phyloP scores from a whole-genome alignment of 2,329 filamentous ascomycete species.

The Fusarium tanahbumbuense region DNA sequence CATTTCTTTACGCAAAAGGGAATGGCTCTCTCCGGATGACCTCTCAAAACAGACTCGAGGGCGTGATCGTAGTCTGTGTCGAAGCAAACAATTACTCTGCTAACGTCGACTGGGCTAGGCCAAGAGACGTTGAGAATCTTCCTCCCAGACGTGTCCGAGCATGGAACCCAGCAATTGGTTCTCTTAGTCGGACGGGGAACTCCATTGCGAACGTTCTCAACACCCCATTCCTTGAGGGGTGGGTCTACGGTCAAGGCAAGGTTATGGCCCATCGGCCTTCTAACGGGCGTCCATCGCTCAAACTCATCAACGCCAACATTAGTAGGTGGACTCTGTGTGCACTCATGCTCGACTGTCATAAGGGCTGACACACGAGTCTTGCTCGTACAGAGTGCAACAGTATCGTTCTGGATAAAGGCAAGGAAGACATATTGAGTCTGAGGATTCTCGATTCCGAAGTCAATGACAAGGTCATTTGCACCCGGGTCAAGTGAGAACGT shows the following conservation, averaged over 20 bases:
- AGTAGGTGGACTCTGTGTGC: conserved; percentile 2
- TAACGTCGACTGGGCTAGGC: background rate
- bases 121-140: background rate
- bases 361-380: conserved; percentile 15
- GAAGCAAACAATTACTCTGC: conserved; percentile 1
- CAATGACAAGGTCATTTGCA: conserved; percentile 2
- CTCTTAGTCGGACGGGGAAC: conserved; percentile 13
- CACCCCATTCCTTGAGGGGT: background rate
- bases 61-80: conserved; percentile 24
- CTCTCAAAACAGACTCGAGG: conserved; percentile 12
- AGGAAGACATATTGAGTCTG: conserved; percentile 23
- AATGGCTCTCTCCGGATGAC: conserved; percentile 11
- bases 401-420: conserved; percentile 8
- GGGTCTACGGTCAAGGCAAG: conserved; percentile 1
- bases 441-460: conserved; percentile 8
- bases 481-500: background rate
- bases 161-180: conserved; percentile 15
- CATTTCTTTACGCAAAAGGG: conserved; percentile 23
- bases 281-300: conserved; percentile 17
- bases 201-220: background rate
- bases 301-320: conserved; percentile 15
- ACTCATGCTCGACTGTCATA: conserved; percentile 21
- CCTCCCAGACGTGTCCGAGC: background rate
- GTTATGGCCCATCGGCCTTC: conserved; percentile 7
- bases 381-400: conserved; percentile 11